Percentiles rank a stretch among this genome's conserved stretches.
Evolutionary conservation across 208 protist species (phyloP).

Genomic region (Trypanosoma theileri): DNA sequence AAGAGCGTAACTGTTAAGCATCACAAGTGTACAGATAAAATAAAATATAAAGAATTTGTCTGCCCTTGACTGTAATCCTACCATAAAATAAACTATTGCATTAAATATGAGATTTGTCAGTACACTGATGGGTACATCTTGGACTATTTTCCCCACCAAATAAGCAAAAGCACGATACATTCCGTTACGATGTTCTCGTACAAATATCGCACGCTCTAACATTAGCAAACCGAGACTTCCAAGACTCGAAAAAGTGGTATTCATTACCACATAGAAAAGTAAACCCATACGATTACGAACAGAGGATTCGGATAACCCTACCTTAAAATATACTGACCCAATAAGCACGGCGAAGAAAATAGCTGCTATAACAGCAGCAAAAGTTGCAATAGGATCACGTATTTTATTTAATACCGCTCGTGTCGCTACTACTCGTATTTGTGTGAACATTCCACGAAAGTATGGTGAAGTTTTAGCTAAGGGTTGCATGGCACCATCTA

Average conservation of each 20-base stretch:
- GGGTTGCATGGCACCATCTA: not conserved
- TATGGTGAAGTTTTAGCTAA: constrained; percentile 18
- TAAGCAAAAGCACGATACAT: constrained; percentile 68
- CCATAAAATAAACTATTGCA: constrained; percentile 55
- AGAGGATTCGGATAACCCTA: constrained; percentile 46
- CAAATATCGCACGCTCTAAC: constrained; percentile 56
- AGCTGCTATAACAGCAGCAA: constrained; percentile 42
- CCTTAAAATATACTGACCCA: constrained; percentile 69
- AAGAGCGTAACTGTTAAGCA: constrained; percentile 66
- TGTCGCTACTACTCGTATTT: constrained; percentile 53
- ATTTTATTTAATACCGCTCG: constrained; percentile 60
- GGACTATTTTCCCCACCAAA: constrained; percentile 67
- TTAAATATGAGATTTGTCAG: constrained; percentile 47
- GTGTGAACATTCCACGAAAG: constrained; percentile 39
- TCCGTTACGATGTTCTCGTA: constrained; percentile 61
- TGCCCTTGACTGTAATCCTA: constrained; percentile 47
- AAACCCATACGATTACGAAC: constrained; percentile 71
- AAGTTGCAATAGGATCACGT: constrained; percentile 54
- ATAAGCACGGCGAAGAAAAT: constrained; percentile 68
- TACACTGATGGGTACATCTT: constrained; percentile 58
- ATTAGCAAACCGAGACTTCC: constrained; percentile 57
- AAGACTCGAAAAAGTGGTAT: constrained; percentile 60
- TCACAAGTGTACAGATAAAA: constrained; percentile 39
- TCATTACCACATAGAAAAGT: constrained; percentile 76
- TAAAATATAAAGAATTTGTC: constrained; percentile 52